These are phyloP conservation scores for Pestalotiopsis sp. DNA, from an alignment of 2,329 filamentous ascomycete species.

Conservation along the genomic window DNA sequence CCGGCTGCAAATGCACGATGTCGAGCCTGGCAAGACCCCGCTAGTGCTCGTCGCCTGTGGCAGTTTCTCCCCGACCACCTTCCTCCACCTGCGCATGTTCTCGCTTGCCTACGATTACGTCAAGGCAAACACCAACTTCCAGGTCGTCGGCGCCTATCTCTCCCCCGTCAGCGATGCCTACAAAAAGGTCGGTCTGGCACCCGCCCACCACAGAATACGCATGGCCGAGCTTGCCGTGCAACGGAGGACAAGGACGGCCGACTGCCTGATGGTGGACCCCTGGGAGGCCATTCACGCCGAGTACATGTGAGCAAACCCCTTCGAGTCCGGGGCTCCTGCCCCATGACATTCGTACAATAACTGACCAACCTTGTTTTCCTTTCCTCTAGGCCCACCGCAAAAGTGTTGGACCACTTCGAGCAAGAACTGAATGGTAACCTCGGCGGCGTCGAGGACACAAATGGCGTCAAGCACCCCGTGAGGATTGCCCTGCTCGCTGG, in stretches of 20 bases:
- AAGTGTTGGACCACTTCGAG: constrained; percentile 89
- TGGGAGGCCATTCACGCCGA: constrained; percentile 86
- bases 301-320: constrained; percentile 57
- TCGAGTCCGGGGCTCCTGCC: neutral
- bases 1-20: constrained; percentile 59
- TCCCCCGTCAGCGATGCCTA: constrained; percentile 71
- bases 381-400: constrained; percentile 67
- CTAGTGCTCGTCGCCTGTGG: constrained; percentile 72
- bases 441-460: constrained; percentile 70
- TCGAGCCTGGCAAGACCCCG: constrained; percentile 58
- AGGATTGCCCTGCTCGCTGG: constrained; percentile 83
- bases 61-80: constrained; percentile 75
- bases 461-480: constrained; percentile 67
- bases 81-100: constrained; percentile 83
- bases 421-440: constrained; percentile 82
- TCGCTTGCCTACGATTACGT: constrained; percentile 84
- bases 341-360: neutral
- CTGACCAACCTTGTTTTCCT: neutral
- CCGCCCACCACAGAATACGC: constrained; percentile 70
- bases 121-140: constrained; percentile 75
- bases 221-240: constrained; percentile 87
- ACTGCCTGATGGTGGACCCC: constrained; percentile 84
- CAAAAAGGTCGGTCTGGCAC: constrained; percentile 79
- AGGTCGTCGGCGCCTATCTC: constrained; percentile 84
- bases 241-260: constrained; percentile 71